phyloP scores from a whole-genome alignment of 2,329 filamentous ascomycete species.

The Atkinsonella texensis region DNA sequence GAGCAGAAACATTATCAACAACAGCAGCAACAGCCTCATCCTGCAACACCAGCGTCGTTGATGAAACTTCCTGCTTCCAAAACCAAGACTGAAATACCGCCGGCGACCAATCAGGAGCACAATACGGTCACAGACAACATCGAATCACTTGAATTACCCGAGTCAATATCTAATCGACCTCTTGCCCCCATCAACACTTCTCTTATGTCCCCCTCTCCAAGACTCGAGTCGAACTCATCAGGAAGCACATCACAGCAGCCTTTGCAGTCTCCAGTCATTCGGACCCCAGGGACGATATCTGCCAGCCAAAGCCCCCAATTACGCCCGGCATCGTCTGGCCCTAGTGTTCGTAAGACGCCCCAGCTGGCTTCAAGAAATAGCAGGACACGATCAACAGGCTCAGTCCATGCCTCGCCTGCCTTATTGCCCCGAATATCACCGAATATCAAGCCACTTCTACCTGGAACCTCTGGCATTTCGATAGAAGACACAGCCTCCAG shows the following conservation, averaged over 20 bases:
- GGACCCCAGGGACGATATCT: constrained; percentile 30
- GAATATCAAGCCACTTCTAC: constrained; percentile 82
- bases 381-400: constrained; percentile 63
- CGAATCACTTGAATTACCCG: constrained; percentile 56
- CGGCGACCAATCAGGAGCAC: constrained; percentile 16
- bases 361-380: constrained; percentile 42
- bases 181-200: constrained; percentile 29
- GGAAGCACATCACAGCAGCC: constrained; percentile 40
- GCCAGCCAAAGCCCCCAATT: constrained; percentile 57
- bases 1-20: constrained; percentile 6
- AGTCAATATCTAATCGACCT: constrained; percentile 38
- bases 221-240: constrained; percentile 26
- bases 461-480: constrained; percentile 40
- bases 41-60: constrained; percentile 76
- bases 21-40: constrained; percentile 33
- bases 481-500: constrained; percentile 53
- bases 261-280: constrained; percentile 37
- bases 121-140: constrained; percentile 38
- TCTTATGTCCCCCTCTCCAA: constrained; percentile 24
- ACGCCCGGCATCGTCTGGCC: constrained; percentile 33
- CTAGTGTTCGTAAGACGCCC: constrained; percentile 40
- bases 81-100: constrained; percentile 35
- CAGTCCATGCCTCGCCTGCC: constrained; percentile 73
- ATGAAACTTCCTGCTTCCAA: constrained; percentile 60
- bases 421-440: constrained; percentile 83